Conservation (phyloP, 148 eudicot species). For the Nepenthes mirabilis region DNA sequence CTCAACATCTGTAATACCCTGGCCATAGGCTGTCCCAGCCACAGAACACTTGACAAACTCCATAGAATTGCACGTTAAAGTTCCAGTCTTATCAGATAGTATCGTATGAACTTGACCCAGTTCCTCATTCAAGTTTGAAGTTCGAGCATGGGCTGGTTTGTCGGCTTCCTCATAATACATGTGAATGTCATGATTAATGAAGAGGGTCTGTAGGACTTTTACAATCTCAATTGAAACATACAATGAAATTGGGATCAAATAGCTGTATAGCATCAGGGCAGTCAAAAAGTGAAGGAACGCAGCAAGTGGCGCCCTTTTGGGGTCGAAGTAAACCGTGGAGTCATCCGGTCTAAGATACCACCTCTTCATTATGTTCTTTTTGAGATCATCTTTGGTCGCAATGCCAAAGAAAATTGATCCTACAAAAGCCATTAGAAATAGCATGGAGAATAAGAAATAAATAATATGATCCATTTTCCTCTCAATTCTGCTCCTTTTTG, state of each 20-base stretch:
- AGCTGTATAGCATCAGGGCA: constrained; percentile 62
- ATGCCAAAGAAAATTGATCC: constrained; percentile 81
- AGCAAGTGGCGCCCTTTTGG: constrained; percentile 42
- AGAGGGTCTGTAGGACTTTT: constrained; percentile 72
- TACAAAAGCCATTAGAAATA: constrained; percentile 46
- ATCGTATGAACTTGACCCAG: constrained; percentile 95
- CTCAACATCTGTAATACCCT: constrained; percentile 81
- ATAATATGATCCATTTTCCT: constrained; percentile 82
- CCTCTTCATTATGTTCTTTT: constrained; percentile 39
- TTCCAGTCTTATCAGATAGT: constrained; percentile 94
- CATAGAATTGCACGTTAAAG: constrained; percentile 93
- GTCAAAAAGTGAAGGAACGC: constrained; percentile 66
- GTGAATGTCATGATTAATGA: constrained; percentile 60
- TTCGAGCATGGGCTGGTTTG: constrained; percentile 88
- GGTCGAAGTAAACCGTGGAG: constrained; percentile 39
- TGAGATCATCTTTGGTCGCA: constrained; percentile 45
- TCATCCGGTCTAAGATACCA: constrained; percentile 83
- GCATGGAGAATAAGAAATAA: constrained; percentile 50
- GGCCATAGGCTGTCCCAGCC: constrained; percentile 86
- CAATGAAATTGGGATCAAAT: constrained; percentile 86
- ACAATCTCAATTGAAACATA: constrained; percentile 92
- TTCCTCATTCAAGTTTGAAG: constrained; percentile 93
- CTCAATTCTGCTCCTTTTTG: constrained; percentile 87
- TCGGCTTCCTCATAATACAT: constrained; percentile 93
- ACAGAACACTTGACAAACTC: constrained; percentile 90